Evolutionary conservation across 2,329 filamentous ascomycete species (phyloP), one percentile per base, ranked within the genome.

Genomic region (Curvularia verruculosa): DNA sequence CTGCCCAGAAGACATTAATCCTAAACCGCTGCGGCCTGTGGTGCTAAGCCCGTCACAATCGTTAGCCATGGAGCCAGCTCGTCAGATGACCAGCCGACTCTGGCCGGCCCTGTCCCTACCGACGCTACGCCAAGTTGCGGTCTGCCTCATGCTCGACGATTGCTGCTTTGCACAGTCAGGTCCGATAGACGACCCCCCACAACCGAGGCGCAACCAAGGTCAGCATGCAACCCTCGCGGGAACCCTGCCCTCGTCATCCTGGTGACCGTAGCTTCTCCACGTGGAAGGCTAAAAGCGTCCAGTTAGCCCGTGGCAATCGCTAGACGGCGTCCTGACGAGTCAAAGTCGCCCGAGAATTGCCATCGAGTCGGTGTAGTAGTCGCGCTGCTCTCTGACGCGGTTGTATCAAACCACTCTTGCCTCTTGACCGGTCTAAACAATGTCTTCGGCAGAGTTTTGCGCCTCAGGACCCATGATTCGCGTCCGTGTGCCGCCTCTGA

Each of bases 71-170:
- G 43, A 48, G 49, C 54, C 54, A 52, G 36, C 34, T 43, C 48
- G 52, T 60, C 59, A 57, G 49, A 59, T 56, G 47, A 60, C 60
- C 43, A 60, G 58, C 63, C 66, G 62, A 56, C 40, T 61, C 59
- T 67, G 55, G 54, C 64, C 64, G 62, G 54, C 55, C 55, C 51
- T 44, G 56, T 46, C 46, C 58, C 36, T 46, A 56, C 63, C 58
- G 63, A 59, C 50, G 57, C 57, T 54, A 65, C 57, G 60, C 52
- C 62, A 65, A 61, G 52, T 55, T 64, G 60, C 64, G 54, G 61
- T 65, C 55, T 61, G 57, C 60, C 53, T 62, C 57, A 57, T 54
- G 57, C 60, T 54, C 51, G 59, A 53, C 36, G 48, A 49, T 29
- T 47, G 44, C 52, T 53, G 49, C 55, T 52, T 37, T 39, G 24